Evolutionary conservation across 495 filamentous ascomycete species (phyloP), one percentile per base, ranked within the genome.

Genomic region (Monascus purpureus): DNA sequence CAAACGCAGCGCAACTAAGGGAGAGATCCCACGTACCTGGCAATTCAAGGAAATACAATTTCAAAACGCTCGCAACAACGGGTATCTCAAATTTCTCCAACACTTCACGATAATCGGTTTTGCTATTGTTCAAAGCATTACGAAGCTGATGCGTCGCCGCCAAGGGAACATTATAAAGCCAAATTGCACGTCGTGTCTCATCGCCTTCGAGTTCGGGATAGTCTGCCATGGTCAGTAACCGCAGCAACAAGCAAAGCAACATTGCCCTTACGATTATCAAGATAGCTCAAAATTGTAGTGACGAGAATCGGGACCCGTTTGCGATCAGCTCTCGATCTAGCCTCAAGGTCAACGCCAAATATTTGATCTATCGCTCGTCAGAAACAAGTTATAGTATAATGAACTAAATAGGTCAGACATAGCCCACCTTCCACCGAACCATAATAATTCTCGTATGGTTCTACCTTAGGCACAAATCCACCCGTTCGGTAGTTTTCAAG

Each of bases 151-250:
- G 90, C 1, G 84, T 93, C 28, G 82, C 77, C 8, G 68, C 61
- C 34, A 99, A 65, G 8, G 86, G 84, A 13, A 95, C 84, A 47
- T 99, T 85, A 32, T 80, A 74, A 20, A 96, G 72, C 90, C 90
- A 99, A 33, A 96, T 93, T 4, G 75, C 79, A 43, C 88, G 74
- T 33, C 90, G 72, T 25, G 85, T 82, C 52, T 95, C 92, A 43
- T 99, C 90, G 34, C 90, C 90, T 60, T 99, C 92, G 6, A 99
- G 75, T 47, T 96, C 87, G 11, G 90, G 90, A 49, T 99, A 99
- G 46, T 88, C 72, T 76, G 41, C 5, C 28, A 42, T 16, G 51
- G 36, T 33, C 31, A 42, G 31, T 28, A 32, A 29, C 39, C 29
- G n/a, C 3, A n/a, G 29, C 8, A 31, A 20, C 8, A 4, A 37